phyloP scores from a whole-genome alignment of 129 eudicot genomes.

The Scalesia atractyloides region DNA sequence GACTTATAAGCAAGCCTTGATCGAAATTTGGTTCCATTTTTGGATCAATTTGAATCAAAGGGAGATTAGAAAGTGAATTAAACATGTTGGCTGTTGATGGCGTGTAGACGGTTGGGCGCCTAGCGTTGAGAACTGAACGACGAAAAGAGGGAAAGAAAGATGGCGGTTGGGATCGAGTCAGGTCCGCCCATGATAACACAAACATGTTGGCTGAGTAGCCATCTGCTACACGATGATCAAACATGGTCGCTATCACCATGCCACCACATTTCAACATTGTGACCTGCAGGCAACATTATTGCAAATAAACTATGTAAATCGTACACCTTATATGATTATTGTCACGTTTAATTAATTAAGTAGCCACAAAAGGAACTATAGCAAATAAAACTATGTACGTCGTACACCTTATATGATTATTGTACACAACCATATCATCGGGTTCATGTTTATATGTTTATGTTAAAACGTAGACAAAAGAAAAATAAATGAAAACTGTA shows the following conservation, averaged over 20 bases:
- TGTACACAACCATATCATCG: too few relatives aligned
- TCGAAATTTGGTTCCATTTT: background rate
- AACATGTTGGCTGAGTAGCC: slow-evolving; percentile 72
- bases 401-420: too few relatives aligned
- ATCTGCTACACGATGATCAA: slow-evolving; percentile 62
- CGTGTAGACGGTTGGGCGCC: slow-evolving; percentile 42
- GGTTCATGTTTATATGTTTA: too few relatives aligned
- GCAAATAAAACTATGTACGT: too few relatives aligned
- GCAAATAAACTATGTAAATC: too few relatives aligned
- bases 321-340: too few relatives aligned
- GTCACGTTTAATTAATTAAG: too few relatives aligned
- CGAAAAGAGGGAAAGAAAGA: slow-evolving; percentile 48
- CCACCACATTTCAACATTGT: slow-evolving; percentile 59
- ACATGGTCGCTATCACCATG: slow-evolving; percentile 49
- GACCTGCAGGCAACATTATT: slow-evolving; percentile 34
- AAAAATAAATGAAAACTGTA: too few relatives aligned
- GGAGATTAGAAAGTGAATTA: slow-evolving; percentile 13
- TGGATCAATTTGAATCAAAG: slow-evolving; percentile 3
- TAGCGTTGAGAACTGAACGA: slow-evolving; percentile 54
- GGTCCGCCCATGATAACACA: slow-evolving; percentile 56
- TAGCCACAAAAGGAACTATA: too few relatives aligned
- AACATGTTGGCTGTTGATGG: slow-evolving; percentile 3
- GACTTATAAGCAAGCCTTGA: slow-evolving; percentile 35
- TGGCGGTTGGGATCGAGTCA: slow-evolving; percentile 37
- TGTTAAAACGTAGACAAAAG: too few relatives aligned